Evolutionary conservation across 1,139 yeast genomes (phyloP), one percentile per base, ranked within the genome.

Genomic region (Debaryomyces nepalensis): DNA sequence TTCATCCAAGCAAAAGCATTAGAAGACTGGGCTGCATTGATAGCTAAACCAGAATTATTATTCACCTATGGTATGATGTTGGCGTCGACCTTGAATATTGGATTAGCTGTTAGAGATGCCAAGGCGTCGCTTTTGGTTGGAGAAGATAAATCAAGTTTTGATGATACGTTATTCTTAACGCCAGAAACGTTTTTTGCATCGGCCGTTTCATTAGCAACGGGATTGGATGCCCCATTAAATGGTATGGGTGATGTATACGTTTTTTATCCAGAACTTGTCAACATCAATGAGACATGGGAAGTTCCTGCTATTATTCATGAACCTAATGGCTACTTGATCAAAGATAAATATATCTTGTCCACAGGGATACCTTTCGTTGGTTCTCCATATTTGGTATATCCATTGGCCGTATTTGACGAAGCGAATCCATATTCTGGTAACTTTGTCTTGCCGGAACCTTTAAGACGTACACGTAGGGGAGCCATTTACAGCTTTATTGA

Each of bases 121-220:
- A 31, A 31, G 23, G 34, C 34, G 11, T 31, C 34, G 15, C 34
- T 31, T n/a, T 31, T 31, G 34, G 19, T 19, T 4, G 34, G 34
- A 18, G 34, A 31, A 10, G 34, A 31, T 31, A 31, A 31, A n/a
- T 31, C 34, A 14, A 31, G 34, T 18, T 31, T 31, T 11, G 34
- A 31, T 6, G 34, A 31, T 18, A 31, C 34, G 8, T 31, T 31
- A 19, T 31, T 31, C 22, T 21, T 31, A 7, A 15, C 21, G 5
- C 34, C 34, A n/a, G 34, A 31, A n/a, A 31, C 34, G 34, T 19
- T 31, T n/a, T 31, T 31, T 31, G 34, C 34, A 9, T 18, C 34
- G 5, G 34, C 34, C 2, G 34, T 31, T 5, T 31, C 34, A 11
- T 18, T 31, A 6, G 34, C 34, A 10, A 31, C 34, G 5, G 34